Evolutionary conservation across 129 eudicot genomes (phyloP), one percentile per base, ranked within the genome.

Genomic region (Rutidosis leptorrhynchoides): DNA sequence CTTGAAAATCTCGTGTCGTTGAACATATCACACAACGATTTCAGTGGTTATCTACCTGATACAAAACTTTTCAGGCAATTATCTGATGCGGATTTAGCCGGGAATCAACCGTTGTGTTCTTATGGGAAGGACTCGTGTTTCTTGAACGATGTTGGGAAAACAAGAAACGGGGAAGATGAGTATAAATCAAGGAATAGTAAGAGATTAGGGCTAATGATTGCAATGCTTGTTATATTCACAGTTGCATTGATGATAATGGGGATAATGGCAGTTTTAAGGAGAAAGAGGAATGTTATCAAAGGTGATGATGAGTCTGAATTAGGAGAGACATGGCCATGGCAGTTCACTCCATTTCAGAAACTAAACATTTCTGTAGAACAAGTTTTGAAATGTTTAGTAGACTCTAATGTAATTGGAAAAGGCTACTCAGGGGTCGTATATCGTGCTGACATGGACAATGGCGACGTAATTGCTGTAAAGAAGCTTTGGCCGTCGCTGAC

Each of bases 181-280:
- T 59, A 59, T 62, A 68, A 60, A 32, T 70, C 19, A 4, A 64
- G 77, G 30, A 74, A 54, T 11, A 48, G 82, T 22, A 77, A 68
- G 77, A 80, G 70, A 26, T 74, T 83, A 10, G 70, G 67, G 35
- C 59, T 83, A 15, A 81, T 83, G 14, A 75, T 86, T 33, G 80
- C 81, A 7, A 62, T 83, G 81, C 81, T 86, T 1, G 66, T 77
- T 48, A 23, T 75, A 19, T 53, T 78, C 73, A 75, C 95, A 1
- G 45, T 83, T 3, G 82, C 84, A 10, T 68, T 86, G 86, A 83
- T 83, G 76, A 57, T 86, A 52, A 79, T 86, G 86, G 95, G 95
- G 10, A 48, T 65, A 17, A 9, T 86, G 24, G 95, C 89, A 0
- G 54, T 86, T 27, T 27, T 83, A 24, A 74, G 81, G 49, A 86